Evolutionary conservation across 1,284 basidiomycete genomes (phyloP).

Genomic region (Termitomyces sp.): DNA sequence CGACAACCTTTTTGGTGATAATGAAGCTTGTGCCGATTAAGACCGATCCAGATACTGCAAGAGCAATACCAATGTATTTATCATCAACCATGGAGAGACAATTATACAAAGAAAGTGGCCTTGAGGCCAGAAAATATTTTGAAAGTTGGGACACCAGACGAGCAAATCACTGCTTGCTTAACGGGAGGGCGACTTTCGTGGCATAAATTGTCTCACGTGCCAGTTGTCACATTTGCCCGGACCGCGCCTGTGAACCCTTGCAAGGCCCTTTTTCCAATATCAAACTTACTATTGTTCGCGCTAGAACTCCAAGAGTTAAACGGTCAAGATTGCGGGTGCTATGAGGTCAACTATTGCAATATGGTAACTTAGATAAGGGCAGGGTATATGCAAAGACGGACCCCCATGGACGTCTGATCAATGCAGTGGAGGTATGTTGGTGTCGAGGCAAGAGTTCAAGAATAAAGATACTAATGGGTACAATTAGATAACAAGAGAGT

Average conservation of each 20-base stretch:
- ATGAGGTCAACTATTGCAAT: not conserved
- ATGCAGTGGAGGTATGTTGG: not conserved
- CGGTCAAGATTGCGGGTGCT: not conserved
- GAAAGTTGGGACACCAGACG: constrained; percentile 5
- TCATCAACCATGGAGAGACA: constrained; percentile 67
- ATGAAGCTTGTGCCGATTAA: constrained; percentile 92
- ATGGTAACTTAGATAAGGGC: not conserved
- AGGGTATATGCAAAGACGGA: constrained; percentile 9
- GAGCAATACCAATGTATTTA: constrained; percentile 86
- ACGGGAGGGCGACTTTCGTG: constrained; percentile 12
- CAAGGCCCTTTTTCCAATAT: not conserved
- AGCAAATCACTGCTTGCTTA: not conserved
- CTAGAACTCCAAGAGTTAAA: not conserved
- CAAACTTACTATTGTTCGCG: not conserved
- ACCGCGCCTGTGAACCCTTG: too few relatives aligned
- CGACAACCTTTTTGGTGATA: constrained; percentile 88
- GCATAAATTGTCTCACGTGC: constrained; percentile 18
- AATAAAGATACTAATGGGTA: not conserved
- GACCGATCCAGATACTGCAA: constrained; percentile 80
- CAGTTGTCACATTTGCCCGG: constrained; percentile 2
- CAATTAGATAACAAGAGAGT: not conserved
- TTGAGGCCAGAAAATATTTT: constrained; percentile 10
- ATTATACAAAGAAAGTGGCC: constrained; percentile 12
- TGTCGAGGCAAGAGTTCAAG: not conserved
- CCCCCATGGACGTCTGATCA: constrained; percentile 13